These are phyloP conservation scores for Apiospora sp. DNA, from an alignment of 2,329 filamentous ascomycete genomes.

Conservation along the genomic window DNA sequence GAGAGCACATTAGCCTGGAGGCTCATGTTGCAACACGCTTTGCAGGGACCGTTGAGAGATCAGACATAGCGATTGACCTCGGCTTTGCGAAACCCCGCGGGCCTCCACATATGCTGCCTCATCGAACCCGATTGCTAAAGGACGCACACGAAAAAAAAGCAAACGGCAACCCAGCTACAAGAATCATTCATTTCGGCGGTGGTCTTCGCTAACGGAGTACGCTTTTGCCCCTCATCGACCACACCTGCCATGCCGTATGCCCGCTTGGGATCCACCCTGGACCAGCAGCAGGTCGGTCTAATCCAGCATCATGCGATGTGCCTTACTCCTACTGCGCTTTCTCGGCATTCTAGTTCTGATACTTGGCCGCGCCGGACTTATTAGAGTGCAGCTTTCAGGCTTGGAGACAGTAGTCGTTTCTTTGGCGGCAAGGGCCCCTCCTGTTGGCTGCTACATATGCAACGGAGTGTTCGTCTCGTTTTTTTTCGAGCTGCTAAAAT, in stretches of 20 bases:
- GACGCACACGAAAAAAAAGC: background rate
- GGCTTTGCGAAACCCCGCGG: constrained; percentile 11
- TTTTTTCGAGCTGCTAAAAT: constrained; percentile 5
- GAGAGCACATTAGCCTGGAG: constrained; percentile 9
- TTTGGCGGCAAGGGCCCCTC: constrained; percentile 10
- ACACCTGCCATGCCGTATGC: constrained; percentile 10
- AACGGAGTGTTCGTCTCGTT: constrained; percentile 5
- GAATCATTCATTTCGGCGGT: constrained; percentile 11
- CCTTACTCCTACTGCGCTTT: background rate
- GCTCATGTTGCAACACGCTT: background rate
- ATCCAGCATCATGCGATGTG: constrained; percentile 18
- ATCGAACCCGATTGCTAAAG: background rate
- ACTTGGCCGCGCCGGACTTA: constrained; percentile 13
- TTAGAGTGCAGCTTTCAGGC: constrained; percentile 14
- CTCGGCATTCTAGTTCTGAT: constrained; percentile 14
- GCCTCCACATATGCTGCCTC: constrained; percentile 8
- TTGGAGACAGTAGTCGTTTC: constrained; percentile 20
- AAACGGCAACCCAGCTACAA: background rate
- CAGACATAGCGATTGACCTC: constrained; percentile 1
- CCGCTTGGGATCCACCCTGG: constrained; percentile 3
- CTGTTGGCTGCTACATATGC: constrained; percentile 8
- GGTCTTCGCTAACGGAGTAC: constrained; percentile 13
- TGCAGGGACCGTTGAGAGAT: background rate
- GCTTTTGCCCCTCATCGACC: constrained; percentile 8
- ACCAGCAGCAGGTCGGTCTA: constrained; percentile 8